A percentile compares a stretch with the other conserved stretches of the same genome.
These are phyloP conservation scores for Amauroascus verrucosus DNA, from an alignment of 2,329 filamentous ascomycete species.

Conservation along the genomic window DNA sequence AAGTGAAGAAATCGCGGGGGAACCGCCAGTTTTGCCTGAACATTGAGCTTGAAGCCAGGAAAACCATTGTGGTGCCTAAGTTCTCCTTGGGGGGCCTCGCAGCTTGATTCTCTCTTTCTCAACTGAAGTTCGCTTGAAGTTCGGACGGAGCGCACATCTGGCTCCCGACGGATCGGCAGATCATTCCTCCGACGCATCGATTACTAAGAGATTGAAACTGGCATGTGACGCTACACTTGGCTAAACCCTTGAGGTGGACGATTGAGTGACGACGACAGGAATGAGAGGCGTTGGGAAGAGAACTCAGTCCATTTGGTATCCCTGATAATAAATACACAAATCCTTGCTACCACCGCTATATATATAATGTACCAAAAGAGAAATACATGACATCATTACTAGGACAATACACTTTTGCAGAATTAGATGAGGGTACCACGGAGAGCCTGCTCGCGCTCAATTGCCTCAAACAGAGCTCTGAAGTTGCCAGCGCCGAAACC, in stretches of 20 bases:
- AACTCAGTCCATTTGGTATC: slow-evolving; percentile 3
- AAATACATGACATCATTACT: slow-evolving; percentile 8
- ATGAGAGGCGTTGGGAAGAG: too few relatives aligned
- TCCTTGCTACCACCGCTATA: slow-evolving; percentile 4
- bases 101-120: not conserved
- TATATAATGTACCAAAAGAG: slow-evolving; percentile 4
- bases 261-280: too few relatives aligned
- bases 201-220: not conserved
- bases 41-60: slow-evolving; percentile 11
- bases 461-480: slow-evolving; percentile 88
- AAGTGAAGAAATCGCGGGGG: slow-evolving; percentile 33
- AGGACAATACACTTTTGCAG: slow-evolving; percentile 1
- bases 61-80: not conserved
- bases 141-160: not conserved
- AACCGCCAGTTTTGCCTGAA: slow-evolving; percentile 26
- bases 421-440: slow-evolving; percentile 59
- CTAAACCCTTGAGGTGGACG: too few relatives aligned
- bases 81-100: not conserved
- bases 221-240: too few relatives aligned
- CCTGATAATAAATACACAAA: not conserved
- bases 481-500: slow-evolving; percentile 95
- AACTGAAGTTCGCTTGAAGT: not conserved
- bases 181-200: not conserved
- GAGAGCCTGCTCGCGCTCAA: slow-evolving; percentile 82
- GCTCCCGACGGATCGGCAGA: not conserved